Conservation (phyloP, 257 asterid species). For the Solanum gracilifrons region DNA sequence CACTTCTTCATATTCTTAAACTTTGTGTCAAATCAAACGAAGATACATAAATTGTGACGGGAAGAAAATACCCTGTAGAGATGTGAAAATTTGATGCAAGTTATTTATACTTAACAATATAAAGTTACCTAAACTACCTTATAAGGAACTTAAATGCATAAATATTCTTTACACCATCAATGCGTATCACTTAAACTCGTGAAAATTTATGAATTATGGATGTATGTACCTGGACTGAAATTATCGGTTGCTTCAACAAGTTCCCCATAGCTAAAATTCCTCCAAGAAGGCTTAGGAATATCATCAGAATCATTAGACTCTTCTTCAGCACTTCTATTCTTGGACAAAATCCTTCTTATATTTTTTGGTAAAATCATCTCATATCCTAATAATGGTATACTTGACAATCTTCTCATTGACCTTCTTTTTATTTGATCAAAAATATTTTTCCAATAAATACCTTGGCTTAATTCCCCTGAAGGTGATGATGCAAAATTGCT, state of each 20-base stretch:
- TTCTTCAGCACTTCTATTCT: conserved; percentile 51
- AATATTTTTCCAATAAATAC: conserved; percentile 51
- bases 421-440: conserved; percentile 38
- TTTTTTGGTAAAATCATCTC: conserved; percentile 36
- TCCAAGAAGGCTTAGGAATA: conserved; percentile 71
- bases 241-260: conserved; percentile 56
- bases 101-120: background rate
- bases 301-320: conserved; percentile 12
- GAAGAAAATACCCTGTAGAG: background rate
- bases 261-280: conserved; percentile 41
- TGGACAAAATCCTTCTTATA: conserved; percentile 33
- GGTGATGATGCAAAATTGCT: conserved; percentile 14
- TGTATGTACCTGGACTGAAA: conserved; percentile 48
- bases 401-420: conserved; percentile 31
- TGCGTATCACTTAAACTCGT: background rate
- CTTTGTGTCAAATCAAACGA: background rate
- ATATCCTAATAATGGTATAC: conserved; percentile 15
- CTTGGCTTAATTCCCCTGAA: background rate
- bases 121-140: background rate
- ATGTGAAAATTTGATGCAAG: background rate
- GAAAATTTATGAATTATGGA: background rate
- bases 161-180: background rate
- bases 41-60: background rate
- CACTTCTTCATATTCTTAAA: background rate
- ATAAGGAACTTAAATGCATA: background rate